Percentiles rank a stretch among this genome's conserved stretches.
Conservation (phyloP, 2,329 filamentous ascomycete species). For the Chrysoporthe deuterocubensis region DNA sequence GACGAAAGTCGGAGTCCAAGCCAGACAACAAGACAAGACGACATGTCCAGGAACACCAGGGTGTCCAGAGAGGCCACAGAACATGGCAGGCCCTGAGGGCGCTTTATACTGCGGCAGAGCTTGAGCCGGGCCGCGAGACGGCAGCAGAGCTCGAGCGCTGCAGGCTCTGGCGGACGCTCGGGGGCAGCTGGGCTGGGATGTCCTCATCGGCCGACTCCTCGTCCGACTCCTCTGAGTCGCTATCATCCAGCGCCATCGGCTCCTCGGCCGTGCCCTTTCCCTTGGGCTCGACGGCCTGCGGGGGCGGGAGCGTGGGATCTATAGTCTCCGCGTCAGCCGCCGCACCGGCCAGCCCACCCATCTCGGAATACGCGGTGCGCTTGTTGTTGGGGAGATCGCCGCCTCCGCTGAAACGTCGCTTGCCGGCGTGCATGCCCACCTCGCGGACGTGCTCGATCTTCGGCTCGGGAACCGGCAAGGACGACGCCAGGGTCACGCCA, state of each 20-base stretch:
- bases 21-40: neutral
- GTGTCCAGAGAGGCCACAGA: neutral
- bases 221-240: conserved; percentile 34
- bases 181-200: conserved; percentile 40
- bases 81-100: too few relatives aligned
- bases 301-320: conserved; percentile 18
- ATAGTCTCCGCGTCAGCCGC: conserved; percentile 15
- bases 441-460: neutral
- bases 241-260: conserved; percentile 29
- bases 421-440: conserved; percentile 15
- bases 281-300: neutral
- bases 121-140: neutral
- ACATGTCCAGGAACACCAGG: neutral
- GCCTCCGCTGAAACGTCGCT: conserved; percentile 16
- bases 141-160: conserved; percentile 7
- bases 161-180: conserved; percentile 37
- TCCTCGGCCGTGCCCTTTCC: conserved; percentile 18
- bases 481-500: conserved; percentile 2
- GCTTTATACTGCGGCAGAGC: neutral
- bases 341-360: conserved; percentile 13
- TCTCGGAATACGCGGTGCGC: conserved; percentile 20
- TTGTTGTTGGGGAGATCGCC: conserved; percentile 3
- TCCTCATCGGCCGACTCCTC: conserved; percentile 35
- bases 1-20: neutral
- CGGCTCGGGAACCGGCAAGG: neutral